Percentiles rank a stretch among this genome's conserved stretches.
phyloP scores from a whole-genome alignment of 2,329 filamentous ascomycete genomes.

The Botrytis cinerea region DNA sequence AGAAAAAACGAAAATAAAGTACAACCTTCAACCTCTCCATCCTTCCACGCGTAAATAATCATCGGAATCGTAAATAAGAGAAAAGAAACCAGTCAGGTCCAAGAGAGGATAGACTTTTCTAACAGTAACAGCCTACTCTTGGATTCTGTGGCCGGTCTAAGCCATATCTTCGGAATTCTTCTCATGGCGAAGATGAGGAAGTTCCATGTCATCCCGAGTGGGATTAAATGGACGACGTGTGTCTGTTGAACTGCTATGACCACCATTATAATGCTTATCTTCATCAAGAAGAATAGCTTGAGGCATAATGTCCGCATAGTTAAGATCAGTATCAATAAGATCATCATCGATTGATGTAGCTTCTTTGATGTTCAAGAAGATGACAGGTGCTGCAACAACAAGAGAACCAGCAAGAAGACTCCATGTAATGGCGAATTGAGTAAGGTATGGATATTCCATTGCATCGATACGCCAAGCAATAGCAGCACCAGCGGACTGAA shows the following conservation, averaged over 20 bases:
- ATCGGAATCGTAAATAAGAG: neutral
- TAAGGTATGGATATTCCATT: constrained; percentile 62
- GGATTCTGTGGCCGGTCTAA: neutral
- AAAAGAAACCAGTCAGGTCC: neutral
- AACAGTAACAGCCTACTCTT: neutral
- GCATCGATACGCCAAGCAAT: constrained; percentile 71
- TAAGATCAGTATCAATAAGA: constrained; percentile 82
- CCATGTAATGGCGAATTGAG: constrained; percentile 74
- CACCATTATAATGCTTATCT: neutral
- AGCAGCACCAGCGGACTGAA: constrained; percentile 79
- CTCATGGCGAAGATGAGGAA: neutral
- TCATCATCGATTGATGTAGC: constrained; percentile 77
- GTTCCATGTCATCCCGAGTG: constrained; percentile 7
- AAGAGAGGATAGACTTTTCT: neutral
- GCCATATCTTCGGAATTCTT: neutral
- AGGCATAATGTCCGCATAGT: constrained; percentile 63
- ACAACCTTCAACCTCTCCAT: neutral
- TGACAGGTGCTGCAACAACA: constrained; percentile 73
- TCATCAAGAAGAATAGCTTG: constrained; percentile 11
- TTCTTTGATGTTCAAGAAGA: constrained; percentile 75
- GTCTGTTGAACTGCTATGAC: neutral
- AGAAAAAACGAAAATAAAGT: neutral
- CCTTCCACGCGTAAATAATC: neutral
- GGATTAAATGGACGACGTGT: neutral
- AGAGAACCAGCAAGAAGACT: constrained; percentile 71